Base-by-base conservation (phyloP, 2,329 filamentous ascomycete genomes). In the Paradendryphiella salina region DNA sequence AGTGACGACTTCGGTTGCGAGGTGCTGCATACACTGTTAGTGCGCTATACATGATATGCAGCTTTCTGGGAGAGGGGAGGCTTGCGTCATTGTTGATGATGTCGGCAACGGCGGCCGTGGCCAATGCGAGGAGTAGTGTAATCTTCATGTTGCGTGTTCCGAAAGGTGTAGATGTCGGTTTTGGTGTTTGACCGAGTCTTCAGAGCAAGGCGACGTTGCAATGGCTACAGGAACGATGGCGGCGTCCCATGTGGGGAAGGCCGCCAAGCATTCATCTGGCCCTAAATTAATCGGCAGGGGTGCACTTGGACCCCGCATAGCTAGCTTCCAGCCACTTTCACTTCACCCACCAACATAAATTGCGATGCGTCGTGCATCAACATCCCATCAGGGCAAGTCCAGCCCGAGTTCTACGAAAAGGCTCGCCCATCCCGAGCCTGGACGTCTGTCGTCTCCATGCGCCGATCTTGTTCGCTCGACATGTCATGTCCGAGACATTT, bases 1-100 rank as follows among this genome's bases (percentile, higher is more conserved):
- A 52, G 85, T 80, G 43, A 85, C 88, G 61, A 89, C 85, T 60
- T 96, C 85, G 71, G 96, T 89, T 75, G 88, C 83, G 63, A 96
- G 83, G 50, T 76, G 74, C 62, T 87, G 52, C 79, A 73, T 11
- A 23, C n/a, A 3, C 9, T 45, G 52, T 66, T 55, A 66, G 60
- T 37, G 20, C 3, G 35, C 36, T 38, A 33, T 43, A 3, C 15
- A 18, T 39, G 17, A 39, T 17, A 20, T 35, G 36, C 28, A 33
- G 28, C 13, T 26, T 17, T 15, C 34, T 14, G 8, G 26, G 14
- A 31, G 32, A 5, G 20, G 20, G 20, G 20, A 5, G 21, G 23
- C 31, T 46, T 59, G 56, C 66, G 42, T 69, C 66, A 21, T 70
- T 70, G 60, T 70, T 70, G 59, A 70, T 67, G 49, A 64, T 63